Percentiles rank a stretch among this genome's conserved stretches.
These are phyloP conservation scores for Colletotrichum liaoningense DNA, from an alignment of 2,329 filamentous ascomycete species.

Conservation along the genomic window DNA sequence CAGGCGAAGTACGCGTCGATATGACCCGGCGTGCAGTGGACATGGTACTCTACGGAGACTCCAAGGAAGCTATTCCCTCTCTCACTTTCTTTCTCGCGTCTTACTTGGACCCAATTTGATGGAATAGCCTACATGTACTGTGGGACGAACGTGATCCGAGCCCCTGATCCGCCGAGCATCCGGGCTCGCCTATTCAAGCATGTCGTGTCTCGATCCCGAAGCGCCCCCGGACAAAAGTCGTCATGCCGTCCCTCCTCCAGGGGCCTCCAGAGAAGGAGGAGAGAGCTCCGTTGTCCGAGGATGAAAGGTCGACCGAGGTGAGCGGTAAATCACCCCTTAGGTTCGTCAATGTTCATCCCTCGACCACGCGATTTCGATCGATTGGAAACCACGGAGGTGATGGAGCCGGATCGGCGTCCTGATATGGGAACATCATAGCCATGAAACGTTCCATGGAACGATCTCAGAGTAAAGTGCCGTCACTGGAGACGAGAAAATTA, in stretches of 20 bases:
- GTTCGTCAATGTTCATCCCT: neutral
- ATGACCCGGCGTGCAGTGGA: neutral
- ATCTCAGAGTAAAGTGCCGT: neutral
- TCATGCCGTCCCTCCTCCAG: neutral
- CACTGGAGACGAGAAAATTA: neutral
- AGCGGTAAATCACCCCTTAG: neutral
- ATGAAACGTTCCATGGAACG: neutral
- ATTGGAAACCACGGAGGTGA: neutral
- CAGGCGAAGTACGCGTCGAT: neutral
- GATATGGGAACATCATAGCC: neutral
- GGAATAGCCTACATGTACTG: neutral
- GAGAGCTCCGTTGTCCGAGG: neutral
- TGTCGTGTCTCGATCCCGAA: conserved; percentile 22
- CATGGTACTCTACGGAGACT: neutral
- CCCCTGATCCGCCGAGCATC: neutral
- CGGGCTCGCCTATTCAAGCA: conserved; percentile 22
- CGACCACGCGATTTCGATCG: neutral
- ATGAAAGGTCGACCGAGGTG: neutral
- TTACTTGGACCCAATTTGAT: neutral
- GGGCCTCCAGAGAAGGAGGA: too few species aligned
- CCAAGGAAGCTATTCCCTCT: neutral
- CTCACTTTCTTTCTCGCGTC: neutral
- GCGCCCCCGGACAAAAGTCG: neutral
- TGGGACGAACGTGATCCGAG: conserved; percentile 12
- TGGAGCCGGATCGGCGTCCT: neutral